These are phyloP conservation scores for Phanerodontia chrysosporium DNA, from an alignment of 768 basidiomycete species.

Conservation along the genomic window DNA sequence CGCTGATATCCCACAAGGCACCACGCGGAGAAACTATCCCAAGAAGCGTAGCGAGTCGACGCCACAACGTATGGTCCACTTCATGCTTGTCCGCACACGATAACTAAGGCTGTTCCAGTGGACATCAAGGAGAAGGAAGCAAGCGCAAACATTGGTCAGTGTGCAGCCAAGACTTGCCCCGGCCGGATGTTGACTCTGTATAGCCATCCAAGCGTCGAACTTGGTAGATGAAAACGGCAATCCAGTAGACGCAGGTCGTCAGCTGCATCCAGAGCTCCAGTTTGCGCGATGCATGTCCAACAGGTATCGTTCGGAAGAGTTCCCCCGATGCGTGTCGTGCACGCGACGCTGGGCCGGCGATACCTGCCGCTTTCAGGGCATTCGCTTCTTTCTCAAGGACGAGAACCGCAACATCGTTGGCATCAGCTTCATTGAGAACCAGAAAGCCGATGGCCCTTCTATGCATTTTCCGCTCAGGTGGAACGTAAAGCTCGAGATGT, in stretches of 20 bases:
- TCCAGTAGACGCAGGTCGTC: neutral
- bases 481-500: slow-evolving; percentile 53
- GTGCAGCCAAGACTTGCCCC: slow-evolving; percentile 27
- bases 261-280: slow-evolving; percentile 64
- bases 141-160: neutral
- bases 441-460: slow-evolving; percentile 49
- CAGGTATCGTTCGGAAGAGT: slow-evolving; percentile 64
- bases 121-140: slow-evolving; percentile 9
- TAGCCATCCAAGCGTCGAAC: neutral
- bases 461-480: slow-evolving; percentile 65
- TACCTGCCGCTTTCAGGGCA: slow-evolving; percentile 83
- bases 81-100: slow-evolving; percentile 26
- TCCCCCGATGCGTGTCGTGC: slow-evolving; percentile 80
- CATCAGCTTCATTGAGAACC: slow-evolving; percentile 66
- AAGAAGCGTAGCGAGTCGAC: slow-evolving; percentile 74
- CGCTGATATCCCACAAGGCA: slow-evolving; percentile 24
- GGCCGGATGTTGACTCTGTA: slow-evolving; percentile 23
- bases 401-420: slow-evolving; percentile 53
- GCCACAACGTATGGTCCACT: slow-evolving; percentile 55
- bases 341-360: slow-evolving; percentile 86
- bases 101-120: neutral
- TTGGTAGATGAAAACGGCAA: slow-evolving; percentile 30
- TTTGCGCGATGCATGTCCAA: slow-evolving; percentile 83
- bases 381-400: slow-evolving; percentile 73
- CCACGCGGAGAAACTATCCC: slow-evolving; percentile 64